Evolutionary conservation across 108 stramenopile species (phyloP), one percentile per base, ranked within the genome.

Genomic region (Cylindrotheca closterium): DNA sequence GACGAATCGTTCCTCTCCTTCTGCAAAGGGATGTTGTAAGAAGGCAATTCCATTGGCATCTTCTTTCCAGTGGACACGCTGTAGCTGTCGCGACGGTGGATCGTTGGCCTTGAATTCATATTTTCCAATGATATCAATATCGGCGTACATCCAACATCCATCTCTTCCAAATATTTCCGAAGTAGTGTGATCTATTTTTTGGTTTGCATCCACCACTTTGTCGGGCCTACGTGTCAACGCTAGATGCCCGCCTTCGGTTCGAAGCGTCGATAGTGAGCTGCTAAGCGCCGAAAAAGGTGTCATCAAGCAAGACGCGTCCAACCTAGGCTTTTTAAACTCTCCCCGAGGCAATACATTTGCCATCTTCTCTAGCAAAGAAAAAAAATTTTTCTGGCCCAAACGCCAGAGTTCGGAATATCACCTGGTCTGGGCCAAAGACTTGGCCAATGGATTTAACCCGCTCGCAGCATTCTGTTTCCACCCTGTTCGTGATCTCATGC

Each of bases 141-240:
- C 17, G 17, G 46, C 46, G n/a, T 47, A 47, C 17, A 47, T 47
- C 17, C n/a, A 47, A 15, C 46, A 47, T 47, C 46, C 46, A 47
- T 47, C 46, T 47, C n/a, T 47, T 47, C n/a, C 46, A 18, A 15
- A 15, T 15, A 47, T 15, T 15, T 47, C n/a, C n/a, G 18, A 18
- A 18, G 0, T 18, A 47, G 46, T 47, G n/a, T 15, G 46, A n/a
- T 47, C 46, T 18, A 47, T n/a, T 47, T 47, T 47, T 47, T 47
- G 46, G 46, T 47, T 47, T n/a, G 17, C n/a, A 47, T 47, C 46
- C 18, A 47, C 46, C 46, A 47, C 46, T n/a, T 47, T 47, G n/a
- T 47, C 46, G 46, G 46, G n/a, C n/a, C 46, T 47, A 47, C 46
- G 46, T n/a, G 46, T 47, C 18, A 47, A 47, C 17, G 46, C 46